Base-by-base conservation (phyloP, 176 grass and related monocot species). In the Alopecurus myosuroides region DNA sequence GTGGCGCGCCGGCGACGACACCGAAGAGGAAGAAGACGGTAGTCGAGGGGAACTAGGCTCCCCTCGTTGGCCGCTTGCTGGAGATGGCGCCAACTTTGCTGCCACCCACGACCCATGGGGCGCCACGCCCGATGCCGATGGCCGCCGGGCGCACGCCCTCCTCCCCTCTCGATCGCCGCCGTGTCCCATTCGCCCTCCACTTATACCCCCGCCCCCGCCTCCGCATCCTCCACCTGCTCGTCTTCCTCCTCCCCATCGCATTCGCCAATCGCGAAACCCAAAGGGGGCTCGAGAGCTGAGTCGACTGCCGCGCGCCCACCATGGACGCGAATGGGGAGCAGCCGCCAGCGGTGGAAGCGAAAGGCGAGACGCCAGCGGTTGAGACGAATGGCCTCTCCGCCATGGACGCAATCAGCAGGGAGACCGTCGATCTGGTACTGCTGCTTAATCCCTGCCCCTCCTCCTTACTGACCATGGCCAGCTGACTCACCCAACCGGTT, bases 381-480 rank as follows among this genome's bases (percentile, higher is more conserved):
- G 85, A 84, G 49, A 20, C 42, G 29, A 74, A 68, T 29, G 62
- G 42, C 33, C 65, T 71, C 70, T 74, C 70, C 33, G 79, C 49
- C 46, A 74, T 91, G 82, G 89, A 91, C 63, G 85, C 76, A 55
- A 74, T 89, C 80, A 89, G 52, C 83, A 82, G 88, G 57, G 90
- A 92, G 79, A 92, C 83, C 66, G 86, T 92, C 46, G 86, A 92
- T 67, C 83, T 92, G 90, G 86, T 92, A 74, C 53, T 61, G 57
- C 25, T 62, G 26, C 4, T 61, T 26, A 58, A 0, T 25, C 12
- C 0, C 56, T 29, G 20, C 10, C 7, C 9, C 5, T 13, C 33
- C 31, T 37, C 29, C 7, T 23, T 22, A 6, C 6, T 42, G n/a
- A 70, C 12, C 36, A 23, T 56, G 53, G 22, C 17, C 17, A 5